Evolutionary conservation across 805 yeast species (phyloP).

Genomic region (Nakazawaea ishiwadae): DNA sequence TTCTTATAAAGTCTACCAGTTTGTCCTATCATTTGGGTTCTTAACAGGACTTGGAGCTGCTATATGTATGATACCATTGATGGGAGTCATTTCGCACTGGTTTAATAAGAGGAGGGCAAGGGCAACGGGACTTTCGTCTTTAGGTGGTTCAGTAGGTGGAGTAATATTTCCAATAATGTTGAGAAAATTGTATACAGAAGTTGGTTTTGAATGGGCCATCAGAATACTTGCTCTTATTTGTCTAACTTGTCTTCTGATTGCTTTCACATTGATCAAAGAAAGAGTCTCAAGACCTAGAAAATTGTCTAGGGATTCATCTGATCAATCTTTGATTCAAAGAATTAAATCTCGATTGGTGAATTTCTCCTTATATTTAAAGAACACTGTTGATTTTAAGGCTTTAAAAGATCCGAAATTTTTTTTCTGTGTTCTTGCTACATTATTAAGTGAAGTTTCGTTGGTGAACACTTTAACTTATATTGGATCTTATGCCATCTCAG

Average conservation of each 20-base stretch:
- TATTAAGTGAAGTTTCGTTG: constrained; percentile 35
- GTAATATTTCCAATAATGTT: constrained; percentile 53
- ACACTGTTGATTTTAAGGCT: constrained; percentile 23
- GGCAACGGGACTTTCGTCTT: constrained; percentile 25
- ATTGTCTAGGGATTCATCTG: constrained; percentile 5
- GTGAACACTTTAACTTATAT: constrained; percentile 37
- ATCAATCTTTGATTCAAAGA: constrained; percentile 7
- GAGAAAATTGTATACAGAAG: constrained; percentile 34
- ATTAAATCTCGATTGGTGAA: constrained; percentile 10
- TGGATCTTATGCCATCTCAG: constrained; percentile 38
- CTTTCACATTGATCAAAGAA: constrained; percentile 32
- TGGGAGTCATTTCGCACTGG: constrained; percentile 44
- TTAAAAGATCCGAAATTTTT: constrained; percentile 33
- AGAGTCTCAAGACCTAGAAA: constrained; percentile 22
- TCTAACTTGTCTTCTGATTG: constrained; percentile 17
- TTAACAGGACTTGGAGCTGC: constrained; percentile 38
- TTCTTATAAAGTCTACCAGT: constrained; percentile 31
- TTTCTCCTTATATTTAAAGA: constrained; percentile 6
- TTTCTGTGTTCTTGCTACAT: constrained; percentile 33
- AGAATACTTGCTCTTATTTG: constrained; percentile 39
- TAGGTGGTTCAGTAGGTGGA: constrained; percentile 69
- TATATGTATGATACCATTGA: constrained; percentile 38
- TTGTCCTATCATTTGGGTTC: constrained; percentile 36
- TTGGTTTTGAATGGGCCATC: constrained; percentile 63
- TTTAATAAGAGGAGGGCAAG: constrained; percentile 36